Evolutionary conservation across 495 filamentous ascomycete species (phyloP).

Genomic region (Tuber calosporum): DNA sequence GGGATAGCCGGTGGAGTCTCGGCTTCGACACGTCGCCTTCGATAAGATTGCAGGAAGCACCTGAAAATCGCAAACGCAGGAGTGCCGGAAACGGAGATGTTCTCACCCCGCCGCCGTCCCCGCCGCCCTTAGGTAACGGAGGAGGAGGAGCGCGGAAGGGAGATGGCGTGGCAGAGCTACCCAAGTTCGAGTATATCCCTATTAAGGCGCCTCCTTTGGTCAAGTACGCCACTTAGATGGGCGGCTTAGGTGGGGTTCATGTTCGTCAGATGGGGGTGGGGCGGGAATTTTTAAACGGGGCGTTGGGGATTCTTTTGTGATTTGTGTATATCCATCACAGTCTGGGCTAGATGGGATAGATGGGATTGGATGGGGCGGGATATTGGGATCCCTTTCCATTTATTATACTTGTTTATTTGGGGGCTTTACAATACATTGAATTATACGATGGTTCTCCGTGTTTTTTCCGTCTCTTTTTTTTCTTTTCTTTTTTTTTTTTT

Average conservation of each 20-base stretch:
- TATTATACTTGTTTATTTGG: background rate
- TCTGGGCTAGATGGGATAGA: background rate
- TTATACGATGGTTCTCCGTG: background rate
- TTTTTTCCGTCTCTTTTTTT: too few species aligned
- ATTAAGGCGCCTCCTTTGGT: background rate
- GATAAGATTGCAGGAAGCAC: background rate
- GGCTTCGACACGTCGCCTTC: background rate
- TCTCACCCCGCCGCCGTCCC: background rate
- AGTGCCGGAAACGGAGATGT: background rate
- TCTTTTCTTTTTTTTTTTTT: too few species aligned
- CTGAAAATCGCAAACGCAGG: background rate
- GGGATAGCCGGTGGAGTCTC: background rate
- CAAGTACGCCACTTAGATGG: background rate
- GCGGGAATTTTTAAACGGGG: background rate
- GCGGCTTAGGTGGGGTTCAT: background rate
- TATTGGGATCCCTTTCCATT: background rate
- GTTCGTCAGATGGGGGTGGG: background rate
- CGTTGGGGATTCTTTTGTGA: background rate
- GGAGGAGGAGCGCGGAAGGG: background rate
- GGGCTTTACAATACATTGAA: background rate
- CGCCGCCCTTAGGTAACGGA: background rate
- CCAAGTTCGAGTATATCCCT: constrained; percentile 1
- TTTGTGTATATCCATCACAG: background rate
- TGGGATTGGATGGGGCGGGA: background rate
- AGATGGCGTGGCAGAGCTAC: background rate